phyloP scores from a whole-genome alignment of 306 rosid species.

The Gillenia trifoliata region DNA sequence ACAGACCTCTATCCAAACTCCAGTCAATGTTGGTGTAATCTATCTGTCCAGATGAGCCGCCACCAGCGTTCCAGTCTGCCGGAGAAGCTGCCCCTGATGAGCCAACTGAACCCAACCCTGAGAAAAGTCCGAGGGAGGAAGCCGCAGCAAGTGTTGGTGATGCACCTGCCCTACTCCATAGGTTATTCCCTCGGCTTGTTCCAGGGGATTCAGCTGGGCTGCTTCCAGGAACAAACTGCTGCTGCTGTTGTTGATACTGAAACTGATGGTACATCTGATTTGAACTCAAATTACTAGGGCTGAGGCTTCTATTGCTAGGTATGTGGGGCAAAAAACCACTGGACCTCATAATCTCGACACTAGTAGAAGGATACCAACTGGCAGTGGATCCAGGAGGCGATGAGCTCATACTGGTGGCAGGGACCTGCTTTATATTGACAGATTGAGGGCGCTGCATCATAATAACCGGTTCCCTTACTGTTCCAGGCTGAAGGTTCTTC shows the following conservation, averaged over 20 bases:
- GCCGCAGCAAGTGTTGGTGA: slow-evolving; percentile 76
- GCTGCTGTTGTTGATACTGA: slow-evolving; percentile 60
- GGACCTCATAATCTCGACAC: slow-evolving; percentile 49
- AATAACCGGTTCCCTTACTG: slow-evolving; percentile 63
- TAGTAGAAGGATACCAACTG: slow-evolving; percentile 65
- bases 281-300: slow-evolving; percentile 48
- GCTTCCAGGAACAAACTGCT: slow-evolving; percentile 49
- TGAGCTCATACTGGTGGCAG: slow-evolving; percentile 63
- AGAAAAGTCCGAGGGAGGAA: slow-evolving; percentile 89
- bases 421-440: slow-evolving; percentile 52
- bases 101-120: slow-evolving; percentile 68
- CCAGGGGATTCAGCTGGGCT: slow-evolving; percentile 54
- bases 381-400: slow-evolving; percentile 63
- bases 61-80: slow-evolving; percentile 84
- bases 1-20: slow-evolving; percentile 68
- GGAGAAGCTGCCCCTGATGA: slow-evolving; percentile 78
- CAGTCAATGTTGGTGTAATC: slow-evolving; percentile 87
- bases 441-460: slow-evolving; percentile 86
- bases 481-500: slow-evolving; percentile 62
- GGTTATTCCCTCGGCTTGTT: slow-evolving; percentile 47
- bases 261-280: slow-evolving; percentile 78
- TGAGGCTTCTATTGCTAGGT: slow-evolving; percentile 46
- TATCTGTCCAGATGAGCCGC: slow-evolving; percentile 53
- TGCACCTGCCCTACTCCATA: slow-evolving; percentile 60
- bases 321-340: slow-evolving; percentile 61